These are phyloP conservation scores for Capronia americana DNA, from an alignment of 2,329 filamentous ascomycete genomes.

Conservation along the genomic window DNA sequence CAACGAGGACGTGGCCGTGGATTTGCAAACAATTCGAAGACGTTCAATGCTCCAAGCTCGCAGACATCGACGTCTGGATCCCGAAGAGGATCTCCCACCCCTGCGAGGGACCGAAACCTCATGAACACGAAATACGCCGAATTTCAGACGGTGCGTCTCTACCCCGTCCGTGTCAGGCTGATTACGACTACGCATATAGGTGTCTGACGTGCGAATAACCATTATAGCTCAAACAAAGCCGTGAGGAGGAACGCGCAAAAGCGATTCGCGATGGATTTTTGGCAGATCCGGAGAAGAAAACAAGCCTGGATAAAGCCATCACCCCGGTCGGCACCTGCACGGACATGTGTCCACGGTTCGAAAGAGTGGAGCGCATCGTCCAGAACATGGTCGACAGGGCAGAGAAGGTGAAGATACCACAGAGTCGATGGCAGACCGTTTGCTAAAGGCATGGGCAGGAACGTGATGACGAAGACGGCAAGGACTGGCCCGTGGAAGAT, in stretches of 20 bases:
- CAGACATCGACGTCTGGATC: constrained; percentile 27
- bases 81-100: constrained; percentile 29
- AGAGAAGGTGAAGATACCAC: constrained; percentile 60
- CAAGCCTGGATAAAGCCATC: constrained; percentile 65
- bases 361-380: constrained; percentile 66
- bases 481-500: constrained; percentile 53
- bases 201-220: constrained; percentile 40
- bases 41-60: constrained; percentile 31
- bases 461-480: constrained; percentile 32
- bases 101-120: constrained; percentile 30
- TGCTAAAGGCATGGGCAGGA: constrained; percentile 30
- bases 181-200: constrained; percentile 33
- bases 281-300: constrained; percentile 66
- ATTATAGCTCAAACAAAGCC: constrained; percentile 56
- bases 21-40: constrained; percentile 31
- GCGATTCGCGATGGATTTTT: constrained; percentile 62
- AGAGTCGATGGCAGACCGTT: background rate
- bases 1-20: constrained; percentile 30
- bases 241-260: constrained; percentile 57
- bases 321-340: constrained; percentile 66
- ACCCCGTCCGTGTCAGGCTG: constrained; percentile 32
- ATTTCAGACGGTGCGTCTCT: constrained; percentile 37
- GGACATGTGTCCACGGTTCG: constrained; percentile 70
- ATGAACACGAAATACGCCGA: constrained; percentile 31
- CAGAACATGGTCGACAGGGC: constrained; percentile 67